Evolutionary conservation across 2,329 filamentous ascomycete species (phyloP), one percentile per base, ranked within the genome.

Genomic region (Exophiala lecanii-corni): DNA sequence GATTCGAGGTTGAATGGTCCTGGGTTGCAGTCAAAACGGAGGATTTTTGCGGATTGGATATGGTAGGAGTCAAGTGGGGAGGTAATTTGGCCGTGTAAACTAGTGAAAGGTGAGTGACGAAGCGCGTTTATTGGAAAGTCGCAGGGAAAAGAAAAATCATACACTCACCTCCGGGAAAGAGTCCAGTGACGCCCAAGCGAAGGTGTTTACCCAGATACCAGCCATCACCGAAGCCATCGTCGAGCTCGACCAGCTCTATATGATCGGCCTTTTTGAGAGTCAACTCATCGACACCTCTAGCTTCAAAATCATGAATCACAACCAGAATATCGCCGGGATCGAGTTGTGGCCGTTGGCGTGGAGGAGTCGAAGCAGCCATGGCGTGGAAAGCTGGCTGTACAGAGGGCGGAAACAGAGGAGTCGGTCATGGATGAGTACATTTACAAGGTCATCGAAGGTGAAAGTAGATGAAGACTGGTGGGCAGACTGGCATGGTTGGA

Each of bases 201-300:
- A 67, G 45, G 49, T 72, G 67, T 52, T 68, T 67, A n/a, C 70
- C 79, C 49, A 82, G 63, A 59, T 78, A 82, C 79, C 76, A 80
- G 49, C 79, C 79, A 63, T 82, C 79, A 49, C 76, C 76, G 61
- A 82, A 82, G 54, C 80, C 79, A 54, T 82, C 79, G 60, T 82
- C 79, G 50, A 79, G 67, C 62, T 82, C 79, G 21, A 81, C 72
- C 41, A 82, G 66, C 62, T 81, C 73, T 53, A 82, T 75, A 55
- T 75, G 74, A 57, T 82, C 78, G 35, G 77, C 89, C 60, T 94
- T 94, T 42, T 79, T 73, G 54, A 98, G 74, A 56, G 81, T 94
- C 60, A 98, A 75, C 73, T 98, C 92, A 68, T 98, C 92, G 45
- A 86, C 84, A 65, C 89, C 94, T 55, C 92, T 82, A 45, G 91